These are phyloP conservation scores for Rosa chinensis DNA, from an alignment of 306 rosid species.

Conservation along the genomic window DNA sequence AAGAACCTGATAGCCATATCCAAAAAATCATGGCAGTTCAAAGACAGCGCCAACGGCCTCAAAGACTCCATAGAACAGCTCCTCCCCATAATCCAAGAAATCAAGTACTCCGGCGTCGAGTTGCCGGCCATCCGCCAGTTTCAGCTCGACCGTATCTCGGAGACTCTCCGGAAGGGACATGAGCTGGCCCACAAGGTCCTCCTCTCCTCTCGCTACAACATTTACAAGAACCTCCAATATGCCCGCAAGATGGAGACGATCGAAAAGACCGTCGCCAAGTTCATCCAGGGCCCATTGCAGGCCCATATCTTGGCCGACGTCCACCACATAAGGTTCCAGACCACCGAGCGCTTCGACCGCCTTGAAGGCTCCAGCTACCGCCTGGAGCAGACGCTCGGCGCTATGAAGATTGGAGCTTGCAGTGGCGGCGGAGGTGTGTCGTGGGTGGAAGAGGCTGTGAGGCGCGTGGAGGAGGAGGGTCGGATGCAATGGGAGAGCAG, in stretches of 20 bases:
- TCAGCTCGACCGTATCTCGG: constrained; percentile 67
- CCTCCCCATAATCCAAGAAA: constrained; percentile 60
- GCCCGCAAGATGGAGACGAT: constrained; percentile 76
- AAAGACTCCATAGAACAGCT: constrained; percentile 27
- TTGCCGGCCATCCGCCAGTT: constrained; percentile 50
- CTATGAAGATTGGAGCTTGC: constrained; percentile 53
- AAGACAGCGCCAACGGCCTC: constrained; percentile 59
- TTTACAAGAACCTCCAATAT: constrained; percentile 66
- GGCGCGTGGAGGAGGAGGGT: constrained; percentile 51
- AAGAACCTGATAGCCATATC: constrained; percentile 46
- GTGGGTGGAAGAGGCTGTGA: constrained; percentile 72
- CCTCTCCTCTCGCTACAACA: constrained; percentile 59
- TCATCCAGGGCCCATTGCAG: constrained; percentile 60
- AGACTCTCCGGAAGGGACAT: constrained; percentile 49
- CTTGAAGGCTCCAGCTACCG: constrained; percentile 33
- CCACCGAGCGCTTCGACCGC: constrained; percentile 61
- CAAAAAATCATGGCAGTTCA: constrained; percentile 55
- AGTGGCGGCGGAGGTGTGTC: constrained; percentile 31
- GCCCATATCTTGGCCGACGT: constrained; percentile 77
- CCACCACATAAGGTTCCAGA: constrained; percentile 51
- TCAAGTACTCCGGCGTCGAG: constrained; percentile 83
- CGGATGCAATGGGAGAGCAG: constrained; percentile 35
- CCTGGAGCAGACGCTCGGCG: constrained; percentile 57
- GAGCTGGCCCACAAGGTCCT: constrained; percentile 65
- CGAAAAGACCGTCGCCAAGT: constrained; percentile 53